Conservation (phyloP, 495 filamentous ascomycete species). For the Staphylotrichum longicolle region DNA sequence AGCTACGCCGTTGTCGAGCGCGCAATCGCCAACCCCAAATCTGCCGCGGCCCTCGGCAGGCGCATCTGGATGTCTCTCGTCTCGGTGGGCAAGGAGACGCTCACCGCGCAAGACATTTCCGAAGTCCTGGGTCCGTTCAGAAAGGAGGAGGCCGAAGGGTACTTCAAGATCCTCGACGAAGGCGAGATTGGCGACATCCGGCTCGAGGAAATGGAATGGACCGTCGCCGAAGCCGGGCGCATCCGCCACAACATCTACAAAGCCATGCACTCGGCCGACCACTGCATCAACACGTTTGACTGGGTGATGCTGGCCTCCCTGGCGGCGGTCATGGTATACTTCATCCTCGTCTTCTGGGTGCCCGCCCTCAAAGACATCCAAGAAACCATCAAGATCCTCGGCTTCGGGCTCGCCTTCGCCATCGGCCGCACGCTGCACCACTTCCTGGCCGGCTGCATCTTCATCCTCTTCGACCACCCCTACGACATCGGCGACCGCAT, state of each 20-base stretch:
- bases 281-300: constrained; percentile 37
- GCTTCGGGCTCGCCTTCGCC: constrained; percentile 75
- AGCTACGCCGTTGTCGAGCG: constrained; percentile 32
- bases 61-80: constrained; percentile 38
- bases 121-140: constrained; percentile 34
- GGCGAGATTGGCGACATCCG: constrained; percentile 34
- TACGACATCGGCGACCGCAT: constrained; percentile 75
- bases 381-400: constrained; percentile 54
- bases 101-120: constrained; percentile 31
- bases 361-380: constrained; percentile 32
- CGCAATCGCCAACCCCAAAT: constrained; percentile 31
- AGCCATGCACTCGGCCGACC: constrained; percentile 33
- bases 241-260: constrained; percentile 33
- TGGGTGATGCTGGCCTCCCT: constrained; percentile 47
- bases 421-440: constrained; percentile 74
- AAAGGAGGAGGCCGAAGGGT: constrained; percentile 29
- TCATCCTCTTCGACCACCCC: constrained; percentile 75
- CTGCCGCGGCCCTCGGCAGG: constrained; percentile 49
- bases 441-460: constrained; percentile 75
- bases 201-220: constrained; percentile 34
- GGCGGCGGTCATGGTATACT: constrained; percentile 63
- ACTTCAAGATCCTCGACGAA: constrained; percentile 33
- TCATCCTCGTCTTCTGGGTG: constrained; percentile 45
- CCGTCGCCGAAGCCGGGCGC: constrained; percentile 28
- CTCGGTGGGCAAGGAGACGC: constrained; percentile 26